phyloP scores from a whole-genome alignment of 2,329 filamentous ascomycete species.

The Colletotrichum plurivorum region DNA sequence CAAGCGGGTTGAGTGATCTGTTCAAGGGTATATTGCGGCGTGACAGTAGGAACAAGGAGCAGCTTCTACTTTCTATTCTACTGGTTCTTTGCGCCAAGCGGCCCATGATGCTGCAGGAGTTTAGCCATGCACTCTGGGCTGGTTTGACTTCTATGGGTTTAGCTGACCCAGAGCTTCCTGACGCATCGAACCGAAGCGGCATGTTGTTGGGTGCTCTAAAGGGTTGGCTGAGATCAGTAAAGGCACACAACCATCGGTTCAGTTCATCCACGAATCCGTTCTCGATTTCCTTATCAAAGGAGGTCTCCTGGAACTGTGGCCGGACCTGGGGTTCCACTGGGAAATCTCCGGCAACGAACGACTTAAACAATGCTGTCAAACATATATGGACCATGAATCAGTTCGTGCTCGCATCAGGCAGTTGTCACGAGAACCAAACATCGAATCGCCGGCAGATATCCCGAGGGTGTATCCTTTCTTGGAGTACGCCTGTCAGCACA shows the following conservation, averaged over 20 bases:
- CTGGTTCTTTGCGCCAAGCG: conserved; percentile 66
- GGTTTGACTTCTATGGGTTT: conserved; percentile 30
- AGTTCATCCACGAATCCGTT: conserved; percentile 69
- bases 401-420: not conserved
- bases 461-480: conserved; percentile 55
- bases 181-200: conserved; percentile 46
- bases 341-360: conserved; percentile 55
- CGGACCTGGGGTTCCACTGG: conserved; percentile 50
- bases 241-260: conserved; percentile 51
- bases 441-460: not conserved
- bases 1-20: conserved; percentile 57
- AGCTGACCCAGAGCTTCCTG: conserved; percentile 44
- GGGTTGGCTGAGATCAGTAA: conserved; percentile 62
- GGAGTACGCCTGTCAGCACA: conserved; percentile 56
- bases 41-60: conserved; percentile 57
- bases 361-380: conserved; percentile 59
- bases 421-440: not conserved
- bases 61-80: conserved; percentile 61
- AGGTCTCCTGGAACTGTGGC: conserved; percentile 49
- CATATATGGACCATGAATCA: conserved; percentile 51
- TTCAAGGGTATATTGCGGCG: conserved; percentile 66
- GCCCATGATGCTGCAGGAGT: conserved; percentile 60
- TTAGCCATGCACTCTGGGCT: conserved; percentile 59
- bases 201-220: conserved; percentile 61
- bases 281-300: conserved; percentile 60